These are phyloP conservation scores for Geranium rotundifolium DNA, from an alignment of 345 rosid genomes.

Conservation along the genomic window DNA sequence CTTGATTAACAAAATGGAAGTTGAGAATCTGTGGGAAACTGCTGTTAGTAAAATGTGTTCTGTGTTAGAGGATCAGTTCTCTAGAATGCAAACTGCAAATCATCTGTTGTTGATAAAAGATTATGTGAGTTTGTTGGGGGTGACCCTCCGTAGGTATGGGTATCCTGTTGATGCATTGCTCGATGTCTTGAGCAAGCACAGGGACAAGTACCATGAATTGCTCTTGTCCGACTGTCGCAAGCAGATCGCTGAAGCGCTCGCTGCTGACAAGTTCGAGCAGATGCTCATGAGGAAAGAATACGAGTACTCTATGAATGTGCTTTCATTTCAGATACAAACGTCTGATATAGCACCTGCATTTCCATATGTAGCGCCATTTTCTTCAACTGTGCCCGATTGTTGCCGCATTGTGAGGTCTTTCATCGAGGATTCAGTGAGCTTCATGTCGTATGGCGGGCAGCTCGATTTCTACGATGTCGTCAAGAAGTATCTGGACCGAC, in stretches of 20 bases:
- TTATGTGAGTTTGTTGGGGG: slow-evolving; percentile 91
- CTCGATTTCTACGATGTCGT: slow-evolving; percentile 85
- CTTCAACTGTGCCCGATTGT: slow-evolving; percentile 89
- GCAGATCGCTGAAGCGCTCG: slow-evolving; percentile 79
- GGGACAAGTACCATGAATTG: slow-evolving; percentile 89
- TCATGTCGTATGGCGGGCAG: slow-evolving; percentile 93
- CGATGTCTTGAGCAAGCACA: slow-evolving; percentile 85
- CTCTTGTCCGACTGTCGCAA: slow-evolving; percentile 87
- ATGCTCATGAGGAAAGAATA: slow-evolving; percentile 97
- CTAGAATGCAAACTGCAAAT: slow-evolving; percentile 97
- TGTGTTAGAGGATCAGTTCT: slow-evolving; percentile 93
- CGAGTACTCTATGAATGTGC: slow-evolving; percentile 95
- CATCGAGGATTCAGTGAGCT: slow-evolving; percentile 91
- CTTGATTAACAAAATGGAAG: slow-evolving; percentile 71
- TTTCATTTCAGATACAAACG: slow-evolving; percentile 86
- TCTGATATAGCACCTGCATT: slow-evolving; percentile 84
- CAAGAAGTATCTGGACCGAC: slow-evolving; percentile 86
- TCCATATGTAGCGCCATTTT: slow-evolving; percentile 88
- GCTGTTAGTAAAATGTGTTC: slow-evolving; percentile 95
- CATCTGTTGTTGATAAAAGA: slow-evolving; percentile 90
- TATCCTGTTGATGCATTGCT: slow-evolving; percentile 79
- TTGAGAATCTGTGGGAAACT: slow-evolving; percentile 88
- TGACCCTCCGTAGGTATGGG: slow-evolving; percentile 77
- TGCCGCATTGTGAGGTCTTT: slow-evolving; percentile 91
- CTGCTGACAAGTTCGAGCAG: slow-evolving; percentile 96